Evolutionary conservation across 2,329 filamentous ascomycete genomes (phyloP).

Genomic region (Bipolaris oryzae): DNA sequence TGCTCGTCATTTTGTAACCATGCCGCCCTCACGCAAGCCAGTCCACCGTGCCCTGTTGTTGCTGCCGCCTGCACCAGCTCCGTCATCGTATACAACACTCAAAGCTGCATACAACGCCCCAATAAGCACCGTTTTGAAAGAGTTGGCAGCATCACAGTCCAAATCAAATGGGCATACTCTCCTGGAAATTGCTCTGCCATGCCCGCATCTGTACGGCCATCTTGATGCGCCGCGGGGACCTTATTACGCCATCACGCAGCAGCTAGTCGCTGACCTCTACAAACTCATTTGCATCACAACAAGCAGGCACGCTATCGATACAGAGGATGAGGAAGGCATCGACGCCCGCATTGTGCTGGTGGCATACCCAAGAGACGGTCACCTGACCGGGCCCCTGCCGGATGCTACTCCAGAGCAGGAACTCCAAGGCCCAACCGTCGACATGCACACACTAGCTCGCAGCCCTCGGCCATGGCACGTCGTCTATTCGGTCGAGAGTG

Average conservation of each 20-base stretch:
- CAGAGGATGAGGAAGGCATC: constrained; percentile 72
- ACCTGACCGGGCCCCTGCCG: constrained; percentile 26
- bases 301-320: constrained; percentile 65
- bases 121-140: constrained; percentile 50
- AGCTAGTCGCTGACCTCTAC: constrained; percentile 78
- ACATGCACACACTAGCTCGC: constrained; percentile 55
- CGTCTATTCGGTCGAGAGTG: constrained; percentile 70
- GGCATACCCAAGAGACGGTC: constrained; percentile 59
- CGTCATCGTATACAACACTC: constrained; percentile 48
- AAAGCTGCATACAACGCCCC: constrained; percentile 53
- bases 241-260: constrained; percentile 72
- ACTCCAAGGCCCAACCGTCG: constrained; percentile 57
- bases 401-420: constrained; percentile 39
- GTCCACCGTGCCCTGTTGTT: constrained; percentile 48
- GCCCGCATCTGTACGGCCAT: constrained; percentile 64
- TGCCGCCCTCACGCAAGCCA: constrained; percentile 33
- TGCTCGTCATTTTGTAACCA: constrained; percentile 31
- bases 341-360: constrained; percentile 78
- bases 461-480: constrained; percentile 64
- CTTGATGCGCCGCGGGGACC: constrained; percentile 59
- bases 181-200: constrained; percentile 67
- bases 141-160: constrained; percentile 45
- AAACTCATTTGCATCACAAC: constrained; percentile 76
- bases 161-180: constrained; percentile 46
- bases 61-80: constrained; percentile 53